Percentiles rank a stretch among this genome's conserved stretches.
Evolutionary conservation across 106 monocot genomes (phyloP).

Genomic region (Posidonia australis): DNA sequence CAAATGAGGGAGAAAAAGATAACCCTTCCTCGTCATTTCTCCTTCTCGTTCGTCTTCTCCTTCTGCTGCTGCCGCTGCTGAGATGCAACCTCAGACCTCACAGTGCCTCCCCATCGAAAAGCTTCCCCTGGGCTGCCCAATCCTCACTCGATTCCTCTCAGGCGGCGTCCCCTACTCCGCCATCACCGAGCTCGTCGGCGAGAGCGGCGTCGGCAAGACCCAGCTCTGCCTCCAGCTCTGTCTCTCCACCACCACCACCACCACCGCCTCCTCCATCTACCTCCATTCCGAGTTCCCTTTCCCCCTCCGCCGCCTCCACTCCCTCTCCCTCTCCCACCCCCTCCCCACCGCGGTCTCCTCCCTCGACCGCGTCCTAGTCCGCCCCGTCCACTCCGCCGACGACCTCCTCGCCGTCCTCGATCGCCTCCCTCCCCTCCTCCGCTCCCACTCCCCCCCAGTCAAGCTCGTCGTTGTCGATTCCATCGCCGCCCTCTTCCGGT

Average conservation of each 20-base stretch:
- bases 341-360: conserved; percentile 11
- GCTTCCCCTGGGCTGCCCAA: conserved; percentile 61
- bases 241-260: conserved; percentile 45
- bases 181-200: conserved; percentile 77
- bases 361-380: conserved; percentile 66
- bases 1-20: no score
- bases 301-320: conserved; percentile 60
- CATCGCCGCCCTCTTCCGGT: conserved; percentile 66
- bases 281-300: conserved; percentile 71
- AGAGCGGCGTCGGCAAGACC: conserved; percentile 68
- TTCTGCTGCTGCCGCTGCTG: no score
- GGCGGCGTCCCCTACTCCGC: conserved; percentile 78
- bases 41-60: no score
- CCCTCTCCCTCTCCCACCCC: conserved; percentile 14
- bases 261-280: conserved; percentile 59
- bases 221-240: conserved; percentile 92
- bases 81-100: background rate
- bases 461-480: conserved; percentile 76
- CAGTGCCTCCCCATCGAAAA: conserved; percentile 12
- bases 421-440: conserved; percentile 25
- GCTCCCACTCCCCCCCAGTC: conserved; percentile 32
- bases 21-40: no score
- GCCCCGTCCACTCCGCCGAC: conserved; percentile 46
- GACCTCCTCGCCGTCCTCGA: conserved; percentile 58
- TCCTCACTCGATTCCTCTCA: conserved; percentile 56